Base-by-base conservation (phyloP, 352 stramenopile genomes). In the Achlya hypogyna region DNA sequence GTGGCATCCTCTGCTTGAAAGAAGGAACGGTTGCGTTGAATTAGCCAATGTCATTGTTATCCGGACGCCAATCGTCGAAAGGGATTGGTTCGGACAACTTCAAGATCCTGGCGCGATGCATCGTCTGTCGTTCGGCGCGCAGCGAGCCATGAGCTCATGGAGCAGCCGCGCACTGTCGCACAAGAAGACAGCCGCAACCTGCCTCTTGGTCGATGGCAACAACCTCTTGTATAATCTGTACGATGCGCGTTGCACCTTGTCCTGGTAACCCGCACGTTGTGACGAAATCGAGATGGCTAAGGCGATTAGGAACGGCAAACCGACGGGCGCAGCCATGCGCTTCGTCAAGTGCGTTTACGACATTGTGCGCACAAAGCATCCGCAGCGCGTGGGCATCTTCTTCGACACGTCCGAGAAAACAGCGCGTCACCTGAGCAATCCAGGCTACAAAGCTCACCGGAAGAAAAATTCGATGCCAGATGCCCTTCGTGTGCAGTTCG, bases 201-300 rank as follows among this genome's bases (percentile, higher is more conserved):
- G 84, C 82, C 10, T 88, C 43, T 62, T 88, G 22, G 71, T 88
- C 27, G 80, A 88, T 38, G 80, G 80, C 53, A 88, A 88, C 69
- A 88, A 88, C 59, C 45, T 74, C 20, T 72, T 88, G 20, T 78
- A 88, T 62, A 75, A 87, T 70, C 84, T 78, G 53, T 88, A 78
- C 72, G 73, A 87, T 32, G 72, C 78, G 25, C 58, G 78, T 40
- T 75, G 32, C 8, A 69, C 60, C 9, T 63, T 69, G 42, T 69
- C 77, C 63, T 66, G 72, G 79, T 87, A 60, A n/a, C n/a, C n/a
- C n/a, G n/a, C n/a, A n/a, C n/a, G n/a, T n/a, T n/a, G n/a, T n/a
- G n/a, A 3, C 34, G 34, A 42, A 6, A 42, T 45, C 12, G 2
- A 45, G 2, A 18, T 45, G n/a, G 34, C 31, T 25, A 32, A 12